Base-by-base conservation (phyloP, 306 rosid species). In the Sphenostylis stenocarpa region DNA sequence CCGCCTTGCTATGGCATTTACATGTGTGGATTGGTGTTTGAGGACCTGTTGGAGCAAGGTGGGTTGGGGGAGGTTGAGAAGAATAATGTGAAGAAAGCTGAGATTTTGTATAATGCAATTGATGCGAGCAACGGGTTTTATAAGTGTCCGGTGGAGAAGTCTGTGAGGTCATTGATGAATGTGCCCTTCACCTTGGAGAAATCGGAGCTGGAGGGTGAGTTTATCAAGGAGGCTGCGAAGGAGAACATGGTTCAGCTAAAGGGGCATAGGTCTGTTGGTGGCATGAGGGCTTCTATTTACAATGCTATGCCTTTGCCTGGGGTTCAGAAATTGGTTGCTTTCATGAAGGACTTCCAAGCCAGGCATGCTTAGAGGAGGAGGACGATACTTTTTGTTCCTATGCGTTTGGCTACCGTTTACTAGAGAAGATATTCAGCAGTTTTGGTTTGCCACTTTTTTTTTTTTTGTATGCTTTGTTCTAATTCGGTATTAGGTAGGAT, bases 281-380 rank as follows among this genome's bases (percentile, higher is more conserved):
- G 96, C 3, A 92, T 92, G 96, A 79, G 97, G 51, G 97, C 97
- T 53, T 92, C 97, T 0, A 92, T 92, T n/a, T 92, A 92, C 75
- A 92, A 92, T 73, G 97, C 97, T 3, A 90, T 92, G 97, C 94
- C 97, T 44, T 80, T 90, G 78, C 89, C 97, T 76, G 97, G 97
- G 19, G 91, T 90, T 76, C 92, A 92, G 82, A 92, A 87, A 73
- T 81, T 92, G 87, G 94, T 92, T 17, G 91, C 84, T 78, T 88
- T 92, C 91, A 90, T 88, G 97, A 85, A 84, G 89, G 92, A 90
- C 48, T 92, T 92, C 78, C 97, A 92, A 76, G 88, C 89, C n/a
- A 90, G 73, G 87, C 87, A 90, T 65, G 91, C 83, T 55, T 90
- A 87, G 77, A 49, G 24, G 6, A 41, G 39, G 43, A 49, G 24